Evolutionary conservation across 768 basidiomycete genomes (phyloP), one percentile per base, ranked within the genome.

Genomic region (Sporobolomyces phaffii): DNA sequence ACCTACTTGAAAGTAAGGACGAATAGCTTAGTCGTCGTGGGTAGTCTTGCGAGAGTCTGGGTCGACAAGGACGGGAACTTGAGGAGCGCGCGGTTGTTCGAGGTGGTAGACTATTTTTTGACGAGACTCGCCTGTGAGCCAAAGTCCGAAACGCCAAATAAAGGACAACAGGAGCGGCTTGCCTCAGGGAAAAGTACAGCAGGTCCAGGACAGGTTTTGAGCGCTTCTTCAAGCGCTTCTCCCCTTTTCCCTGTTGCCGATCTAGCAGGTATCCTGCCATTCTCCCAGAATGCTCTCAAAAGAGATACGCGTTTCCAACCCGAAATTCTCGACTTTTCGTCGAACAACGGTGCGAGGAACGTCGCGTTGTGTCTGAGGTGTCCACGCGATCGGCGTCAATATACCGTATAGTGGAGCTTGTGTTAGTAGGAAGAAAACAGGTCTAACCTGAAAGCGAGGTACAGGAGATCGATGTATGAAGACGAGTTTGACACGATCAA

Each of bases 31-130:
- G 33, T 53, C 43, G 6, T 43, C 5, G 0, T 45, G 3, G 15
- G n/a, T 28, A 20, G 17, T 54, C 59, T 24, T 20, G 26, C 22
- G 1, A 5, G 40, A 4, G 20, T 49, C 2, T 0, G 31, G 18
- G 15, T 48, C 4, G 2, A 38, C 38, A 5, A 56, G 2, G 3
- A 34, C 56, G 28, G 53, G 34, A 71, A 61, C 34, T 58, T 60
- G 36, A 73, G 53, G 10, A 73, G 34, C 10, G 69, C 69, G 1
- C 73, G 69, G 40, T 71, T 73, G 61, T 73, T 73, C 33, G 64
- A 63, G 1, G 73, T 73, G 0, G 69, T 69, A 18, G 40, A 33
- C 72, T 73, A 49, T 1, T 17, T 1, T 2, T 40, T 1, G 28
- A 10, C 22, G 3, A 11, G 17, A 26, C 20, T n/a, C n/a, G n/a